Evolutionary conservation across 2,329 filamentous ascomycete species (phyloP).

Genomic region (Cytospora paraplurivora): DNA sequence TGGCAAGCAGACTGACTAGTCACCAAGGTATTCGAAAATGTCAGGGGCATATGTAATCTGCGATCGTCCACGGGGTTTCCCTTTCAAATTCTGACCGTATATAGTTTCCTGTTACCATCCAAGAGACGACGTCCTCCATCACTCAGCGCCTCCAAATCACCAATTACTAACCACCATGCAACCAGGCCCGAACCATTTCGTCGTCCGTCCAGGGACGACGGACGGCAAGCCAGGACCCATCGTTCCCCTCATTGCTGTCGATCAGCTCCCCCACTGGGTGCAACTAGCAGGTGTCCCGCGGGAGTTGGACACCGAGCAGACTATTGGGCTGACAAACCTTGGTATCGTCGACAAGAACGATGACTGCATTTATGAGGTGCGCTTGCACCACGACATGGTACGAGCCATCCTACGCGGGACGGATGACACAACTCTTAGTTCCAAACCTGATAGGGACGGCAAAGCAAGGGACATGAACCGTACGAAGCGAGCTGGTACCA

Average conservation of each 20-base stretch:
- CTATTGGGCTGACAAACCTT: slow-evolving; percentile 43
- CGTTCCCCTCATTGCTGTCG: slow-evolving; percentile 57
- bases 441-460: background rate
- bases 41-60: background rate
- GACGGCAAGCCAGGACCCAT: slow-evolving; percentile 38
- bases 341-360: slow-evolving; percentile 36
- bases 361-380: slow-evolving; percentile 34
- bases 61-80: background rate
- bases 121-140: background rate
- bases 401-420: slow-evolving; percentile 7
- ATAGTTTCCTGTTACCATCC: background rate
- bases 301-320: slow-evolving; percentile 42
- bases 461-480: background rate
- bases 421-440: slow-evolving; percentile 11
- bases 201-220: slow-evolving; percentile 45
- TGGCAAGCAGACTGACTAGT: slow-evolving; percentile 4
- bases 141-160: background rate
- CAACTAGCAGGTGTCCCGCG: slow-evolving; percentile 48
- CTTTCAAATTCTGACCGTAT: background rate
- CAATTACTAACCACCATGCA: slow-evolving; percentile 29
- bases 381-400: slow-evolving; percentile 28
- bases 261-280: slow-evolving; percentile 53
- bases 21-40: background rate
- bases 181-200: slow-evolving; percentile 43
- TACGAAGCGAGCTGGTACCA: background rate